These are phyloP conservation scores for Chrysosporium keratinophilum DNA, from an alignment of 2,329 filamentous ascomycete genomes.

Conservation along the genomic window DNA sequence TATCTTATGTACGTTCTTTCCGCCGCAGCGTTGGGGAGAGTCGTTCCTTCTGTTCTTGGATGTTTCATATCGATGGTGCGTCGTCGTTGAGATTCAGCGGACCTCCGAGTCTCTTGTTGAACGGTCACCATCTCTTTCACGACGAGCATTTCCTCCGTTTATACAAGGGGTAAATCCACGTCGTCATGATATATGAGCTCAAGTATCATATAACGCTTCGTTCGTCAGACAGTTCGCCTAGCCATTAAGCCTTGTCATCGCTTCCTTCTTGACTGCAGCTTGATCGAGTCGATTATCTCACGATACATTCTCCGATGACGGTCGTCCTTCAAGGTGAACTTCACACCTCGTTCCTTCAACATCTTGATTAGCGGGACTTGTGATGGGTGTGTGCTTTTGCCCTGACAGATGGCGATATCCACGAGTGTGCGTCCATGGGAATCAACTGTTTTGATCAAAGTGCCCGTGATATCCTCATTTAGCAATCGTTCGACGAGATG, in stretches of 20 bases:
- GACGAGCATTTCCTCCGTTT: too few species aligned
- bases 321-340: conserved; percentile 6
- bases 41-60: too few species aligned
- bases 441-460: neutral
- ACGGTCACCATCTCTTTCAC: too few species aligned
- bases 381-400: conserved; percentile 8
- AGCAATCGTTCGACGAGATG: conserved; percentile 3
- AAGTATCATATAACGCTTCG: neutral
- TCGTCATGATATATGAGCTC: neutral
- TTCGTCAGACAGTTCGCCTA: neutral
- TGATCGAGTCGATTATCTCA: conserved; percentile 5
- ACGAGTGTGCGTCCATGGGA: conserved; percentile 6
- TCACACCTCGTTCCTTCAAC: conserved; percentile 6
- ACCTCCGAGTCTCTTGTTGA: too few species aligned
- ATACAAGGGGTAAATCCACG: too few species aligned
- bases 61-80: too few species aligned
- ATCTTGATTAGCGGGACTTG: conserved; percentile 3
- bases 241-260: neutral
- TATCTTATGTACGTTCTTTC: too few species aligned
- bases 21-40: too few species aligned
- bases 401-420: conserved; percentile 8
- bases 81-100: too few species aligned
- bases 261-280: neutral
- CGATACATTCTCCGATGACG: conserved; percentile 6
- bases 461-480: neutral